Base-by-base conservation (phyloP, 495 filamentous ascomycete genomes). In the Penicillium psychrofluorescens region DNA sequence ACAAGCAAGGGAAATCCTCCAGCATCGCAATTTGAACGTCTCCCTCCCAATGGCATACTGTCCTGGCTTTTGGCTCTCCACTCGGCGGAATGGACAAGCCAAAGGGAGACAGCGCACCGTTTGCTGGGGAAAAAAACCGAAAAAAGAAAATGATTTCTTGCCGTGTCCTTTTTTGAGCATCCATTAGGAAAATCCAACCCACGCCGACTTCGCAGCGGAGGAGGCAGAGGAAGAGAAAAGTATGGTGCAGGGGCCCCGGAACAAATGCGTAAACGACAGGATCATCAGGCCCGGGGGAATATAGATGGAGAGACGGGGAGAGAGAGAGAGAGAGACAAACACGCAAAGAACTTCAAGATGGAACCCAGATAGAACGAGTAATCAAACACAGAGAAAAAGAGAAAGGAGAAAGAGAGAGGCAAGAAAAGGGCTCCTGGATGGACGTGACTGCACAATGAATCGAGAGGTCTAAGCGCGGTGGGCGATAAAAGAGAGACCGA, bases 391-490 rank as follows among this genome's bases (percentile, higher is more conserved):
- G 35, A 36, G 28, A 30, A 35, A 43, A 55, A 41, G 41, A 51
- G 43, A 36, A 12, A 41, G 36, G 14, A 51, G 46, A 50, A 50
- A 53, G 49, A 43, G 27, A 29, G 8, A 29, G 22, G 28, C 38
- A 47, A 47, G 14, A 30, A 35, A 29, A 35, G 29, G 10, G 29
- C 41, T 49, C 46, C 30, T 42, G 41, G 41, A 29, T 1, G 28
- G 40, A 29, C 15, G 31, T 46, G 35, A 39, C 22, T 16, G 30
- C 36, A 47, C 36, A 33, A 48, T 43, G 46, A 39, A 43, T 44
- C 43, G 39, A 51, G 34, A 56, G 32, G 42, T 33, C 45, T 29
- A 22, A 45, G 32, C n/a, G 32, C 10, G 9, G 7, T 6, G 10
- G 33, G 46, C 34, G 46, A 48, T 41, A 38, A 46, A 45, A 27